phyloP scores from a whole-genome alignment of 805 yeast species.

The Teunomyces tritomae region DNA sequence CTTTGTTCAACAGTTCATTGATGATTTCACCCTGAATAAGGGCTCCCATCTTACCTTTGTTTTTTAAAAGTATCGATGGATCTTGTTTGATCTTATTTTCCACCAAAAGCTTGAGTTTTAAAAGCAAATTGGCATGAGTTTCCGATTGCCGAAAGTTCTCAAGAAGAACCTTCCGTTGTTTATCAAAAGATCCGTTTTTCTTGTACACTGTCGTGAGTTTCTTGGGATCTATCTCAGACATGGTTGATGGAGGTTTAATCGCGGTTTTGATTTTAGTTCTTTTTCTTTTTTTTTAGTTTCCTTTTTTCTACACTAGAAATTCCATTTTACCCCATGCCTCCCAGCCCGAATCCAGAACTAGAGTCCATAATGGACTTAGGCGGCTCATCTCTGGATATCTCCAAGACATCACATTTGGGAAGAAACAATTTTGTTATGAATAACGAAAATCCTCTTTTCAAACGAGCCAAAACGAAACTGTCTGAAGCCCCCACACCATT shows the following conservation, averaged over 20 bases:
- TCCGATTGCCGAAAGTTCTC: constrained; percentile 43
- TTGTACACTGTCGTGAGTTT: constrained; percentile 43
- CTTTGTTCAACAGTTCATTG: constrained; percentile 19
- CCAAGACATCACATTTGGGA: background rate
- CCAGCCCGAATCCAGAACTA: background rate
- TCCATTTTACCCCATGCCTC: background rate
- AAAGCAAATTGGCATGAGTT: constrained; percentile 38
- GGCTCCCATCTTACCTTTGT: constrained; percentile 51
- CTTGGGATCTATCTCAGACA: constrained; percentile 27
- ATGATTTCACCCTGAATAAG: constrained; percentile 52
- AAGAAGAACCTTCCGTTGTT: constrained; percentile 40
- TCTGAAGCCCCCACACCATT: background rate
- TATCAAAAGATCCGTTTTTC: constrained; percentile 49
- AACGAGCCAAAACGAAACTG: background rate
- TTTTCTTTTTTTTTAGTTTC: background rate
- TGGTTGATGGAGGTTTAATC: background rate
- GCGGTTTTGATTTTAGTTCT: background rate
- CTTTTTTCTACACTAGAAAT: background rate
- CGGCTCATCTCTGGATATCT: background rate
- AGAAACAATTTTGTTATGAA: background rate
- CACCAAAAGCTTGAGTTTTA: constrained; percentile 41
- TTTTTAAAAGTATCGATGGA: constrained; percentile 46
- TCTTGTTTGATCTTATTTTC: constrained; percentile 47
- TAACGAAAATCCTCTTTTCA: background rate
- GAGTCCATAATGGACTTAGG: background rate